These are phyloP conservation scores for Scutellaria baicalensis DNA, from an alignment of 257 asterid species.

Conservation along the genomic window DNA sequence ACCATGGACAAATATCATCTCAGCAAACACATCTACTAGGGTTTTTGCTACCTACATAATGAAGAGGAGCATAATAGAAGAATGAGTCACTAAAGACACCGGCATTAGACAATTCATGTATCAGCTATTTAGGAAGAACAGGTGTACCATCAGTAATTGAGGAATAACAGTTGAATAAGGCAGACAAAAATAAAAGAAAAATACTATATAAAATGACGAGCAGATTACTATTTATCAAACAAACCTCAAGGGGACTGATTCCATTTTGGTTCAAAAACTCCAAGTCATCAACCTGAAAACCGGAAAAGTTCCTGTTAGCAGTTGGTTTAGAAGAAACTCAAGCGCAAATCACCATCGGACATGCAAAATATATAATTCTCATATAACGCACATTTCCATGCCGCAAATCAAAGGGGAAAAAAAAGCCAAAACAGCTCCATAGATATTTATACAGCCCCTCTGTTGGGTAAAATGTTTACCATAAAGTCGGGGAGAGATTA, in stretches of 20 bases:
- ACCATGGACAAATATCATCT: conserved; percentile 94
- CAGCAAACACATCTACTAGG: conserved; percentile 70
- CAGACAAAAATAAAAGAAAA: neutral
- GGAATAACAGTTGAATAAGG: neutral
- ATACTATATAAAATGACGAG: neutral
- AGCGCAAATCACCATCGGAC: neutral
- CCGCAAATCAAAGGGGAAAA: neutral
- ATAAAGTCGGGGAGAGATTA: neutral
- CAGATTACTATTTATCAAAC: conserved; percentile 6
- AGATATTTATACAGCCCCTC: neutral
- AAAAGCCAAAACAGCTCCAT: neutral
- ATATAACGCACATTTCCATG: neutral
- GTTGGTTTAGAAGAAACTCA: conserved; percentile 8
- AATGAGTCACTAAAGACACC: neutral
- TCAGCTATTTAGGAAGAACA: neutral
- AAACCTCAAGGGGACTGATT: conserved; percentile 61
- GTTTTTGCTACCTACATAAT: conserved; percentile 63
- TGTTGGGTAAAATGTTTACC: neutral
- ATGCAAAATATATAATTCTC: neutral
- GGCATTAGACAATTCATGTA: conserved; percentile 2
- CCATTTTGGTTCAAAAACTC: conserved; percentile 50
- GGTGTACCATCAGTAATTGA: neutral
- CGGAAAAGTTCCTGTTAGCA: conserved; percentile 31
- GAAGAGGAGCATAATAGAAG: conserved; percentile 14
- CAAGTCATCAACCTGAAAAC: conserved; percentile 80